Conservation (phyloP, 2,329 filamentous ascomycete genomes). For the Cladosporium sp. region DNA sequence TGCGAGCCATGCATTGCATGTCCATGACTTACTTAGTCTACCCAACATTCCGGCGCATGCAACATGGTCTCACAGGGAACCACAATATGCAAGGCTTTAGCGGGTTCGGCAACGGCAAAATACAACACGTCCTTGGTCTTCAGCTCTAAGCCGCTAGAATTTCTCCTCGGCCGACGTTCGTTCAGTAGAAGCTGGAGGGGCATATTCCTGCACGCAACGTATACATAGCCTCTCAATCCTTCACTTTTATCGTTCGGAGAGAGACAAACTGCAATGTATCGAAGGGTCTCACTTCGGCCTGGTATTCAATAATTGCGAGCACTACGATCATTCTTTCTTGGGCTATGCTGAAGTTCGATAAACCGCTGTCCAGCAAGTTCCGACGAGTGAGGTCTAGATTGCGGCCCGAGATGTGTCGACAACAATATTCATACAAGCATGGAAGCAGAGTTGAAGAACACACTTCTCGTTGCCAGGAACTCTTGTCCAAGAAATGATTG, state of each 20-base stretch:
- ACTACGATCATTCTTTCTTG: not conserved
- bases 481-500: too few relatives aligned
- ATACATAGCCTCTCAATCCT: not conserved
- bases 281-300: not conserved
- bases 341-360: not conserved
- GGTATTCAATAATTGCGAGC: not conserved
- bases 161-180: slow-evolving; percentile 3
- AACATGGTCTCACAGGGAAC: slow-evolving; percentile 11
- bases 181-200: not conserved
- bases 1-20: not conserved
- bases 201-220: not conserved
- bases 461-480: too few relatives aligned
- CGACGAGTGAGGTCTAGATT: not conserved
- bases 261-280: not conserved
- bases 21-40: not conserved
- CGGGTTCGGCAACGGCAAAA: slow-evolving; percentile 10
- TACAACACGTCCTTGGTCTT: not conserved
- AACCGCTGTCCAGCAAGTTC: not conserved
- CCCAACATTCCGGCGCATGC: slow-evolving; percentile 8
- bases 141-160: not conserved
- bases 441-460: too few relatives aligned
- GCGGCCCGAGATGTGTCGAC: not conserved
- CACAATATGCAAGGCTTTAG: slow-evolving; percentile 13
- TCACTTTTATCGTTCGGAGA: not conserved
- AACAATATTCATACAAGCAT: too few relatives aligned